A percentile compares a stretch with the other conserved stretches of the same genome.
Evolutionary conservation across 176 grass and related monocot genomes (phyloP).

Genomic region (Carex kokanica): DNA sequence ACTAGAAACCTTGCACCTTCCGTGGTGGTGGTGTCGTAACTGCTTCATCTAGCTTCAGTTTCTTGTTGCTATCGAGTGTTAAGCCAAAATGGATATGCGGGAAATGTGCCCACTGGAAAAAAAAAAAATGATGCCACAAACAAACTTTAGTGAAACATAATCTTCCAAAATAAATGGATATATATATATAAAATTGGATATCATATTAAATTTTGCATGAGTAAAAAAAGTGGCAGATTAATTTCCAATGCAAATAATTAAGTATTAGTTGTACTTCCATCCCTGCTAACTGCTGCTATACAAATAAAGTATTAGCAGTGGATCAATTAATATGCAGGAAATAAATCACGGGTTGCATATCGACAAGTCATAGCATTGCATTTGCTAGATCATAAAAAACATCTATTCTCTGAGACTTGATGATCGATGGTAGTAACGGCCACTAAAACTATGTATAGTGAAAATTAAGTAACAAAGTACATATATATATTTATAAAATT

Average conservation of each 20-base stretch:
- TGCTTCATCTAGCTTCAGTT: constrained; percentile 41
- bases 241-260: not conserved
- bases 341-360: no score
- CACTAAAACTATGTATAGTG: not conserved
- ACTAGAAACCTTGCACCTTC: constrained; percentile 76
- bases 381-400: not conserved
- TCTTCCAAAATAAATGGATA: not conserved
- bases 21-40: constrained; percentile 25
- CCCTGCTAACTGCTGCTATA: not conserved
- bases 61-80: constrained; percentile 41
- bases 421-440: not conserved
- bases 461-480: not conserved
- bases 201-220: no score
- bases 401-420: not conserved
- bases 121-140: not conserved
- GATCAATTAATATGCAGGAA: not conserved
- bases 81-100: constrained; percentile 82
- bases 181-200: no score
- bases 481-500: not conserved
- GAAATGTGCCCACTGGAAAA: constrained; percentile 95
- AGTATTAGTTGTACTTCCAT: not conserved
- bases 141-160: not conserved
- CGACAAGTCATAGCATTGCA: not conserved
- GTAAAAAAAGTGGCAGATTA: no score
- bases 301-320: not conserved